phyloP scores from a whole-genome alignment of 2,329 filamentous ascomycete species.

The Trematosphaeria pertusa region DNA sequence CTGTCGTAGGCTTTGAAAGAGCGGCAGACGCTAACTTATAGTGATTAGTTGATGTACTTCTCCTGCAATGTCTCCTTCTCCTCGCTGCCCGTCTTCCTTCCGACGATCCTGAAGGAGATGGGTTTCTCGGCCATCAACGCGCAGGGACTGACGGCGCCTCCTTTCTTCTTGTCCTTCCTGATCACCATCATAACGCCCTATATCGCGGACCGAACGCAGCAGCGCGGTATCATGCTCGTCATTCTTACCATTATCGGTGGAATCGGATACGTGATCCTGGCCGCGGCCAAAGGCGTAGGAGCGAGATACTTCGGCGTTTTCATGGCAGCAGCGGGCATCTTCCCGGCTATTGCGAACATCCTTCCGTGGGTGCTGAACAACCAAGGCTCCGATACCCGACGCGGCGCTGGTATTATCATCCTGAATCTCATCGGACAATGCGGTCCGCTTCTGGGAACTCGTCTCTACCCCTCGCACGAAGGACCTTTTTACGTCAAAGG shows the following conservation, averaged over 20 bases:
- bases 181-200: slow-evolving; percentile 67
- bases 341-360: slow-evolving; percentile 73
- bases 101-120: slow-evolving; percentile 61
- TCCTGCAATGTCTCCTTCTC: slow-evolving; percentile 59
- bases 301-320: slow-evolving; percentile 62
- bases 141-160: slow-evolving; percentile 75
- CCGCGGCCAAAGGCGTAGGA: slow-evolving; percentile 59
- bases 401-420: slow-evolving; percentile 71
- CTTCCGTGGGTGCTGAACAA: slow-evolving; percentile 75
- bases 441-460: slow-evolving; percentile 45
- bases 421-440: slow-evolving; percentile 69
- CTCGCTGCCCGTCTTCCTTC: slow-evolving; percentile 53
- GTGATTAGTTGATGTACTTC: slow-evolving; percentile 43
- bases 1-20: neutral
- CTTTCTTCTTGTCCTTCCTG: slow-evolving; percentile 72
- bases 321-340: slow-evolving; percentile 66
- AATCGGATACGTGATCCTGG: slow-evolving; percentile 70
- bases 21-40: slow-evolving; percentile 1
- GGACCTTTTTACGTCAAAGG: slow-evolving; percentile 45
- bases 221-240: slow-evolving; percentile 68
- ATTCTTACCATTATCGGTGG: slow-evolving; percentile 64
- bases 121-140: slow-evolving; percentile 71
- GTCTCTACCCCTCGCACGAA: slow-evolving; percentile 42
- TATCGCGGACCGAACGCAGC: slow-evolving; percentile 69
- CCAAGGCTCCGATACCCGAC: slow-evolving; percentile 71